A percentile compares a stretch with the other conserved stretches of the same genome.
Evolutionary conservation across 1,284 basidiomycete genomes (phyloP).

Genomic region (Microbotryum lychnidis-dioicae): DNA sequence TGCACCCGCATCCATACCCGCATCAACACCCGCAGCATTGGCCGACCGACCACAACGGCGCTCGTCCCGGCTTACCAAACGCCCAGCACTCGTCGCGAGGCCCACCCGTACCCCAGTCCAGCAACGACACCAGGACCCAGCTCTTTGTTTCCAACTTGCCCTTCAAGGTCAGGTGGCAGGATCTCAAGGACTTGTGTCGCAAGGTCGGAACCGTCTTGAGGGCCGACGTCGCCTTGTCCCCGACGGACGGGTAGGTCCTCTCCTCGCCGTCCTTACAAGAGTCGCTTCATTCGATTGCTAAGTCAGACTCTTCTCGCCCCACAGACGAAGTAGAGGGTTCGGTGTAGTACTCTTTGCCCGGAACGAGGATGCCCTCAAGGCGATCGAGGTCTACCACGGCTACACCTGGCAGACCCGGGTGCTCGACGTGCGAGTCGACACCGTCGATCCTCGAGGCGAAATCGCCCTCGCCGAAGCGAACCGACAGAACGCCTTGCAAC

Average conservation of each 20-base stretch:
- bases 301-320: conserved; percentile 28
- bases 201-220: conserved; percentile 87
- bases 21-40: too few relatives aligned
- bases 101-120: too few relatives aligned
- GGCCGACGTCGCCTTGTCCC: conserved; percentile 55
- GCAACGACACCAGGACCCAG: conserved; percentile 52
- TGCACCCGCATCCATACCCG: too few relatives aligned
- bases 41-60: too few relatives aligned
- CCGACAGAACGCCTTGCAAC: conserved; percentile 24
- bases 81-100: too few relatives aligned
- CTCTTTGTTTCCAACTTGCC: conserved; percentile 46
- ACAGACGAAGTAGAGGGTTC: conserved; percentile 42
- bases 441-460: conserved; percentile 35
- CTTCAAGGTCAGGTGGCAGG: conserved; percentile 95
- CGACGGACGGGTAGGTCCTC: conserved; percentile 34
- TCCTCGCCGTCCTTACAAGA: conserved; percentile 4
- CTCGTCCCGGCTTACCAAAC: too few relatives aligned
- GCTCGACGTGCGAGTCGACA: conserved; percentile 36
- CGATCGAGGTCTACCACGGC: conserved; percentile 41
- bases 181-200: conserved; percentile 93
- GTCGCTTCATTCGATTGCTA: neutral
- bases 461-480: conserved; percentile 34
- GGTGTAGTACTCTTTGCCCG: conserved; percentile 43
- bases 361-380: conserved; percentile 38
- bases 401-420: conserved; percentile 39